phyloP scores from a whole-genome alignment of 305 asterid genomes.

The Stenogyne calaminthoides region DNA sequence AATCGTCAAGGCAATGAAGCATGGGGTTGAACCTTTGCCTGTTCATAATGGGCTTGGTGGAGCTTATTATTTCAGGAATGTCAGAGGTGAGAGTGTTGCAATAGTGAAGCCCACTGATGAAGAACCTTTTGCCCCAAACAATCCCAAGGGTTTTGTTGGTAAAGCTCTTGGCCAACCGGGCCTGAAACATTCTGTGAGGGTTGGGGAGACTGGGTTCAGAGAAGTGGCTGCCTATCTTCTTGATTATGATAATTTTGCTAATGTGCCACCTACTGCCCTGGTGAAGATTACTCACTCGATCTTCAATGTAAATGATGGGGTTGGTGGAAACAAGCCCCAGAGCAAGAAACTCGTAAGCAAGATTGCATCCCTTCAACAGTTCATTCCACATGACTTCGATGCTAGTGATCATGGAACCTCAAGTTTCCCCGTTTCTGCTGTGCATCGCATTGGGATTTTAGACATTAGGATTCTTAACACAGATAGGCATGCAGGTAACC shows the following conservation, averaged over 20 bases:
- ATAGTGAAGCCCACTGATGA: constrained; percentile 98
- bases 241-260: constrained; percentile 82
- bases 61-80: constrained; percentile 85
- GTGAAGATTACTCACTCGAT: constrained; percentile 92
- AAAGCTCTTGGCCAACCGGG: constrained; percentile 98
- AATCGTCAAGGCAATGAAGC: constrained; percentile 73
- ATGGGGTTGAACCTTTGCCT: constrained; percentile 84
- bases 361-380: constrained; percentile 93
- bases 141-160: constrained; percentile 97
- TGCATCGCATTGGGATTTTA: constrained; percentile 92
- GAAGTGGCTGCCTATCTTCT: constrained; percentile 99
- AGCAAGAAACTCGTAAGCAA: constrained; percentile 73
- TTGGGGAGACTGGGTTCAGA: constrained; percentile 95
- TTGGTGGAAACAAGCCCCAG: constrained; percentile 66
- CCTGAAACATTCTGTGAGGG: constrained; percentile 81
- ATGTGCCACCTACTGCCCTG: constrained; percentile 96
- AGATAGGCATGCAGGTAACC: constrained; percentile 96
- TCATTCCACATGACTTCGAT: constrained; percentile 89
- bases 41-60: constrained; percentile 95
- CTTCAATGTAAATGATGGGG: constrained; percentile 86
- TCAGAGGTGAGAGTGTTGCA: constrained; percentile 87
- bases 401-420: constrained; percentile 99
- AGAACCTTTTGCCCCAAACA: constrained; percentile 97
- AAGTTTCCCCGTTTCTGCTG: constrained; percentile 88
- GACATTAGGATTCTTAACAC: constrained; percentile 98